These are phyloP conservation scores for Athelia psychrophila DNA, from an alignment of 1,284 basidiomycete genomes.

Conservation along the genomic window DNA sequence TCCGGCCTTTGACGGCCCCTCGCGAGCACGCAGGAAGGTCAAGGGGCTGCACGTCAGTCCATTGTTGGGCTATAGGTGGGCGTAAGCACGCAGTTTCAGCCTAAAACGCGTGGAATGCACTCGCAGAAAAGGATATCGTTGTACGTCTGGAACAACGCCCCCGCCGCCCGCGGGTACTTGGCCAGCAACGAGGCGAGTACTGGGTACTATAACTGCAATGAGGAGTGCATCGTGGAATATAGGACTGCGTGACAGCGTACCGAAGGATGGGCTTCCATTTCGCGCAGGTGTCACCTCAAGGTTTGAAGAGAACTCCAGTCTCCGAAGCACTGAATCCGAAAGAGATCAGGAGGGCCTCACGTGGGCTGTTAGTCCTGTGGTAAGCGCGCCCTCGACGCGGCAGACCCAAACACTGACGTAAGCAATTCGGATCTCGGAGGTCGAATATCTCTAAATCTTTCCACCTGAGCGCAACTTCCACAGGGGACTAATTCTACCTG, in stretches of 20 bases:
- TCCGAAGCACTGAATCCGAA: too few relatives aligned
- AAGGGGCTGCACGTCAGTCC: slow-evolving; percentile 59
- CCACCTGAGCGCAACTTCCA: too few relatives aligned
- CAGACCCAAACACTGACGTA: too few relatives aligned
- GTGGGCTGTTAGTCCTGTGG: too few relatives aligned
- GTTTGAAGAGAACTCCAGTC: too few relatives aligned
- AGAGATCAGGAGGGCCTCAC: too few relatives aligned
- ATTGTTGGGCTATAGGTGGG: slow-evolving; percentile 56
- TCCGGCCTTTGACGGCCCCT: slow-evolving; percentile 57
- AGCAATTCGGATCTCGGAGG: too few relatives aligned
- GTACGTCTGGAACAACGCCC: slow-evolving; percentile 56
- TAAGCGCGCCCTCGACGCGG: too few relatives aligned
- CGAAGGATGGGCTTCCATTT: not conserved
- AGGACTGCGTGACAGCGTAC: not conserved
- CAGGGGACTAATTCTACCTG: too few relatives aligned
- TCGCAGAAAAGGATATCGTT: slow-evolving; percentile 57
- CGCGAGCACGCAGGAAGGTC: slow-evolving; percentile 56
- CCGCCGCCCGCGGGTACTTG: slow-evolving; percentile 52
- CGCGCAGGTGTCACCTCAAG: too few relatives aligned
- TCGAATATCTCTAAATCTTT: too few relatives aligned
- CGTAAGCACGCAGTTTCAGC: not conserved
- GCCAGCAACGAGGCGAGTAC: slow-evolving; percentile 24
- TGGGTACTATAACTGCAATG: not conserved
- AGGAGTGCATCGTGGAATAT: too few relatives aligned
- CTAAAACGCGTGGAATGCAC: slow-evolving; percentile 6